Percentiles rank a stretch among this genome's conserved stretches.
Evolutionary conservation across 192 early-diverging fungal genomes (phyloP).

Genomic region (Gamsiella multidivaricata): DNA sequence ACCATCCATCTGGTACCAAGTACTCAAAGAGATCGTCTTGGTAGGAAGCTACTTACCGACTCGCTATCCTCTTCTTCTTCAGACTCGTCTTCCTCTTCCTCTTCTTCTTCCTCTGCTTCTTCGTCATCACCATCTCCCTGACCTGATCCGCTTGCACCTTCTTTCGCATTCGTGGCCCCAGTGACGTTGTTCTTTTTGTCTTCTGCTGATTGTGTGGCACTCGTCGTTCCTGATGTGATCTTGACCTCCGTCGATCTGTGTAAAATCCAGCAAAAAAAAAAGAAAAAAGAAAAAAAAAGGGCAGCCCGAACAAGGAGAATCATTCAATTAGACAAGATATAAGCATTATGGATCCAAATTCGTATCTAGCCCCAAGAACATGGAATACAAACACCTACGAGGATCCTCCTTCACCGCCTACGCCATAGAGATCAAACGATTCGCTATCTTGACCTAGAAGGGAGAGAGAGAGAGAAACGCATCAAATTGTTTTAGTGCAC

Average conservation of each 20-base stretch:
- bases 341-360: no score
- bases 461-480: no score
- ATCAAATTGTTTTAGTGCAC: no score
- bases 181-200: neutral
- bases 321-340: no score
- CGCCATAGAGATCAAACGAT: conserved; percentile 47
- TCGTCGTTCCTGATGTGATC: conserved; percentile 13
- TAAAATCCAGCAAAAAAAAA: neutral
- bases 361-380: no score
- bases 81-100: conserved; percentile 65
- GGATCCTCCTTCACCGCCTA: conserved; percentile 27
- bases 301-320: neutral
- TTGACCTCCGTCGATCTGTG: conserved; percentile 30
- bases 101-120: conserved; percentile 37
- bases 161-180: neutral
- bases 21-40: no score
- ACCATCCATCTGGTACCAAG: no score
- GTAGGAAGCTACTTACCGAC: conserved; percentile 61
- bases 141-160: conserved; percentile 1
- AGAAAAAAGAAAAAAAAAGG: neutral
- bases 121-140: conserved; percentile 31
- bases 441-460: conserved; percentile 37
- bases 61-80: conserved; percentile 71
- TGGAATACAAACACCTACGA: conserved; percentile 17
- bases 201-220: conserved; percentile 3